These are phyloP conservation scores for Fusarium sp. DNA, from an alignment of 2,329 filamentous ascomycete genomes.

Conservation along the genomic window DNA sequence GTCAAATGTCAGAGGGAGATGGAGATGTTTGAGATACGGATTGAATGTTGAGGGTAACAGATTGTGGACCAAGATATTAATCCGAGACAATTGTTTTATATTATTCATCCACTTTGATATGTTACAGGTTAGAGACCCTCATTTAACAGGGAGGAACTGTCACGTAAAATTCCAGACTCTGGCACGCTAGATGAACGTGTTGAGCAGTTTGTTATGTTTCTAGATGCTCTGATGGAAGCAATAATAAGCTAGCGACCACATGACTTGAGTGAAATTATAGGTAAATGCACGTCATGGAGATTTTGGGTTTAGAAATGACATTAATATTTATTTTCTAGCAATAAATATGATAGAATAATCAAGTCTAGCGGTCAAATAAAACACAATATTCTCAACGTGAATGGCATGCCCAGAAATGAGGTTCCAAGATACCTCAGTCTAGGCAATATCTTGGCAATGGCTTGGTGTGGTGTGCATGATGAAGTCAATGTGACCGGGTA, in stretches of 20 bases:
- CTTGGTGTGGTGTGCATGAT: not conserved
- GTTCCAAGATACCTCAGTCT: not conserved
- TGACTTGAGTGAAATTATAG: not conserved
- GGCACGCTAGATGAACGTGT: not conserved
- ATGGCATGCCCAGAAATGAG: constrained; percentile 20
- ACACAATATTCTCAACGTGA: not conserved
- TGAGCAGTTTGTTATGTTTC: not conserved
- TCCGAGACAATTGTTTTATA: constrained; percentile 14
- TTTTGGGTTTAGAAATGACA: not conserved
- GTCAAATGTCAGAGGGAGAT: not conserved
- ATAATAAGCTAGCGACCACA: not conserved
- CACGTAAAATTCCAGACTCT: not conserved
- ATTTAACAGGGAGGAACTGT: not conserved
- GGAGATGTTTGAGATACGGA: not conserved
- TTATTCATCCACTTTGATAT: not conserved
- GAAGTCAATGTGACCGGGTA: not conserved
- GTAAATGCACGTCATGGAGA: not conserved
- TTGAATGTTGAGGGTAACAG: not conserved
- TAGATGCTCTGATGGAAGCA: not conserved
- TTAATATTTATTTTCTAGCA: not conserved
- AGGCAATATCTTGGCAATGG: constrained; percentile 11
- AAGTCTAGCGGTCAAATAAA: not conserved
- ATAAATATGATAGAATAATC: not conserved
- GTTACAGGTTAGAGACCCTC: not conserved
- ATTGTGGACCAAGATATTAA: constrained; percentile 10